Evolutionary conservation across 169 alveolate genomes (phyloP), one percentile per base, ranked within the genome.

Genomic region (Theileria sp.): DNA sequence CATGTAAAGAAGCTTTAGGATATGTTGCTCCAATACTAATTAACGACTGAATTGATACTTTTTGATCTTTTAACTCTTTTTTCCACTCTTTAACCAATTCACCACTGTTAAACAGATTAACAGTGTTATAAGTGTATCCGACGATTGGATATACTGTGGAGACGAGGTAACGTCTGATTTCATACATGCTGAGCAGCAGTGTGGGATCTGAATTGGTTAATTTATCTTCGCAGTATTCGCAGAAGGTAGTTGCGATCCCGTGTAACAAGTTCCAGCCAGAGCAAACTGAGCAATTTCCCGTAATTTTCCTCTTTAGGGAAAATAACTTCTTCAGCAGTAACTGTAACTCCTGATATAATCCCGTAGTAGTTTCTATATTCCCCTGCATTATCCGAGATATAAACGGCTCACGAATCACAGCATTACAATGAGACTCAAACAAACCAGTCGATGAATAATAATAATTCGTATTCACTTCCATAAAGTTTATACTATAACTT

Each of bases 241-340:
- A 82, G 64, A 82, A 82, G 5, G 70, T 44, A 0, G 60, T 15
- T 23, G 86, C 56, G 2, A 38, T 49, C 21, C 88, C 88, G 30
- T 82, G 78, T 60, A 71, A 50, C n/a, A 82, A 25, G 49, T 79
- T 82, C 88, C 88, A 82, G 28, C 88, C 88, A 15, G 88, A 82
- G 25, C 88, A 82, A 30, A 64, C 15, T 0, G 44, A 38, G 34
- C 88, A 82, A 25, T 66, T 51, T 7, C 58, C 76, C 17, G 86
- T 76, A 9, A 82, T 65, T 3, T 73, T 81, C 49, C 73, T 75
- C 76, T 82, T 82, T 3, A 82, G 62, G 8, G 86, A 68, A 34
- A 82, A 82, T 44, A 82, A 0, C 50, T 71, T 44, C 12, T 81
- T 60, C 1, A 76, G 34, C n/a, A 79, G 68, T 23, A 23, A 15